A percentile compares a stretch with the other conserved stretches of the same genome.
Evolutionary conservation across 1,284 basidiomycete genomes (phyloP).

Genomic region (Termitomyces sp.): DNA sequence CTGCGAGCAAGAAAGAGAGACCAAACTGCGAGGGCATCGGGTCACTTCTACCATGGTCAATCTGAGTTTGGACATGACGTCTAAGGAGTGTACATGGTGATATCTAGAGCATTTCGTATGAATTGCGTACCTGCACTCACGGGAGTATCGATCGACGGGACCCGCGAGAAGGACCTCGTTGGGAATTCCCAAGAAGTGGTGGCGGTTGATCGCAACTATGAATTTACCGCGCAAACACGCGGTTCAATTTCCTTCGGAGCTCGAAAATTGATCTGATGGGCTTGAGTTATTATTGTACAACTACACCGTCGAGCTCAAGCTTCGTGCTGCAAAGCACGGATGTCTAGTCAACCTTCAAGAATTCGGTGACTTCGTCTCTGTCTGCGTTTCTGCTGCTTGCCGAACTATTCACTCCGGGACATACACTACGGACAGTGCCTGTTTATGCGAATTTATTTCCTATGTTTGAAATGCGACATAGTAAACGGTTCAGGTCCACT

Average conservation of each 20-base stretch:
- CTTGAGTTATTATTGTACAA: too few species aligned
- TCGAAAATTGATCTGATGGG: not conserved
- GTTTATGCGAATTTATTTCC: not conserved
- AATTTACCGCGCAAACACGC: not conserved
- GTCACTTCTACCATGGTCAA: not conserved
- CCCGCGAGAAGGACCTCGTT: not conserved
- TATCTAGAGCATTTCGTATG: not conserved
- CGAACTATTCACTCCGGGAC: not conserved
- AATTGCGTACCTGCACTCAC: not conserved
- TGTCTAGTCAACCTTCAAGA: too few species aligned
- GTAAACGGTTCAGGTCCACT: not conserved
- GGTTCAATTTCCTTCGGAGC: not conserved
- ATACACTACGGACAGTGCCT: not conserved
- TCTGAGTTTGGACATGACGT: conserved; percentile 3
- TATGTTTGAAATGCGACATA: too few species aligned
- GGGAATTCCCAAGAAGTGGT: not conserved
- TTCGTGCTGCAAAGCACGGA: not conserved
- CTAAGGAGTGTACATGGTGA: not conserved
- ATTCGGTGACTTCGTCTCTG: not conserved
- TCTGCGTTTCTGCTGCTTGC: not conserved
- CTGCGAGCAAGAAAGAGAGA: not conserved
- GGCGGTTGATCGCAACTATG: not conserved
- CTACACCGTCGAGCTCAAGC: too few species aligned
- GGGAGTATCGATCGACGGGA: not conserved
- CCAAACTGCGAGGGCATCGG: conserved; percentile 7